Conservation (phyloP, 257 asterid species). For the Salvia miltiorrhiza region DNA sequence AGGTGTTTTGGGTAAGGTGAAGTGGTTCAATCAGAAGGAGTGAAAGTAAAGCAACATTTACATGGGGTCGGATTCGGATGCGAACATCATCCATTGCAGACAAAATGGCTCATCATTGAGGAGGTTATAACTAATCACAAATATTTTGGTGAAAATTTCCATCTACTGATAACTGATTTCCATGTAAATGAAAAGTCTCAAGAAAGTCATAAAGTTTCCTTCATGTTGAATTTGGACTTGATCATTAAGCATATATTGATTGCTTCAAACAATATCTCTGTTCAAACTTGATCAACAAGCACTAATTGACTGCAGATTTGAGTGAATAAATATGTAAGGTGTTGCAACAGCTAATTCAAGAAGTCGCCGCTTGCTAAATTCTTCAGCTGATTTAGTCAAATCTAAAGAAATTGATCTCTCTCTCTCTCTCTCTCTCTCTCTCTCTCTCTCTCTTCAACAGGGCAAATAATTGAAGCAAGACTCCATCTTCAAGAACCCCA, state of each 20-base stretch:
- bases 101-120: not conserved
- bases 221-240: not conserved
- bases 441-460: not conserved
- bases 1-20: not conserved
- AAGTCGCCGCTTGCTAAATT: not conserved
- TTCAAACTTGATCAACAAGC: not conserved
- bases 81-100: not conserved
- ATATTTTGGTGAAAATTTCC: not conserved
- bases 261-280: not conserved
- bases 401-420: too few relatives aligned
- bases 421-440: too few relatives aligned
- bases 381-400: not conserved
- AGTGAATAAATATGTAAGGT: not conserved
- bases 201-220: not conserved
- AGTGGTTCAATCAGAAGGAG: not conserved
- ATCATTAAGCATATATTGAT: too few relatives aligned
- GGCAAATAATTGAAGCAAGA: not conserved
- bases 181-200: not conserved
- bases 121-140: not conserved
- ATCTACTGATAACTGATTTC: not conserved
- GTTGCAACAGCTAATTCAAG: not conserved
- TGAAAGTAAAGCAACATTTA: constrained; percentile 16
- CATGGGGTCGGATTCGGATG: constrained; percentile 4
- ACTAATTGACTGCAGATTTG: not conserved
- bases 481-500: not conserved